phyloP scores from a whole-genome alignment of 768 basidiomycete species.

The Dentipellis sp. region DNA sequence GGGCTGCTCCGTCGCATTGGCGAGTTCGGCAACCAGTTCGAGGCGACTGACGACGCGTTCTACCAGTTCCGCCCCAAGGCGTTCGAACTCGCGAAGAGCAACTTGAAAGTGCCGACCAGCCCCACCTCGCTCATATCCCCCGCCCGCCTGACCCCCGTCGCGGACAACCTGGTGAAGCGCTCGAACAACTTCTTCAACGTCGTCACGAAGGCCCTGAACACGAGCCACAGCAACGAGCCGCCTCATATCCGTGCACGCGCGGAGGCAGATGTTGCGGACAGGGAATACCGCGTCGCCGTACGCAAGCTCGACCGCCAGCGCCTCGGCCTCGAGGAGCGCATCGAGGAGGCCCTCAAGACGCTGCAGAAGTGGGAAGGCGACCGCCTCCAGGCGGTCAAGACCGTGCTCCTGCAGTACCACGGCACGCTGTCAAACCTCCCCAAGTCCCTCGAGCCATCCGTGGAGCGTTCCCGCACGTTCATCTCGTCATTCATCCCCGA shows the following conservation, averaged over 20 bases:
- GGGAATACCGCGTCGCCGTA: slow-evolving; percentile 70
- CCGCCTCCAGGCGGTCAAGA: slow-evolving; percentile 75
- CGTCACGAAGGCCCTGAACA: slow-evolving; percentile 61
- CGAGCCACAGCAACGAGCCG: slow-evolving; percentile 45
- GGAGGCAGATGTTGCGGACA: slow-evolving; percentile 78
- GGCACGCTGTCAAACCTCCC: slow-evolving; percentile 69
- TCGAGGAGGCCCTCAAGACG: slow-evolving; percentile 73
- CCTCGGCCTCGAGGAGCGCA: slow-evolving; percentile 75
- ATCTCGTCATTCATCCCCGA: slow-evolving; percentile 85
- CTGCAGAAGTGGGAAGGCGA: slow-evolving; percentile 85
- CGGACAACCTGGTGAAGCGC: slow-evolving; percentile 57
- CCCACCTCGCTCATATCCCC: slow-evolving; percentile 23
- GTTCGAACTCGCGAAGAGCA: slow-evolving; percentile 42
- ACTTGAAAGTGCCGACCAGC: slow-evolving; percentile 19
- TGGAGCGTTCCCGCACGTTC: slow-evolving; percentile 65
- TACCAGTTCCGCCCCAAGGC: slow-evolving; percentile 83
- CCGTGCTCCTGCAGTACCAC: slow-evolving; percentile 84
- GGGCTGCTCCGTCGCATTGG: slow-evolving; percentile 64
- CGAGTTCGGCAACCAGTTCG: slow-evolving; percentile 77
- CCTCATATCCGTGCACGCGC: slow-evolving; percentile 58
- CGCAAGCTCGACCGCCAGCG: slow-evolving; percentile 77
- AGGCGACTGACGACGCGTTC: slow-evolving; percentile 67
- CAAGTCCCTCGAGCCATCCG: slow-evolving; percentile 50
- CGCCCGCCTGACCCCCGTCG: slow-evolving; percentile 20
- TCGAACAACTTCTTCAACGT: slow-evolving; percentile 62